Conservation (phyloP, 75 land plant genomes). For the Selaginella tamariscina region DNA sequence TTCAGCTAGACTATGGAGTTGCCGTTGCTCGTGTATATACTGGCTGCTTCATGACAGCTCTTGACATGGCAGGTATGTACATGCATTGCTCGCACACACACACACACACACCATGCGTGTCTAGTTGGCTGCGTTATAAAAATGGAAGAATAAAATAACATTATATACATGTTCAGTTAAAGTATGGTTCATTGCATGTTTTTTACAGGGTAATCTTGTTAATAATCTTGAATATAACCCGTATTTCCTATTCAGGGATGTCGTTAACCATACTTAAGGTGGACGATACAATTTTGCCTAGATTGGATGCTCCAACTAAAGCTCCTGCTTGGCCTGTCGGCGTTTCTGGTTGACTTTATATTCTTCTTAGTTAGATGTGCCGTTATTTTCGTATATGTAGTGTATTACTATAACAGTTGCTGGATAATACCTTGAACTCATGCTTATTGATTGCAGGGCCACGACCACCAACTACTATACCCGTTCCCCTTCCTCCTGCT, state of each 20-base stretch:
- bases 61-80: conserved; percentile 88
- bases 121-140: not conserved
- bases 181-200: too few species aligned
- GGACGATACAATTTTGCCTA: conserved; percentile 51
- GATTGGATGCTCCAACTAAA: conserved; percentile 75
- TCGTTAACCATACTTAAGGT: conserved; percentile 80
- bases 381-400: conserved; percentile 6
- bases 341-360: conserved; percentile 55
- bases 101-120: not conserved
- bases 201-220: not conserved
- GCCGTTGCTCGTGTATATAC: conserved; percentile 96
- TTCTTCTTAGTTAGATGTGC: not conserved
- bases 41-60: conserved; percentile 93
- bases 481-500: conserved; percentile 59
- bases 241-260: conserved; percentile 18
- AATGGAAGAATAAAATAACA: too few species aligned
- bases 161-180: too few species aligned
- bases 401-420: not conserved
- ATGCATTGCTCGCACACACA: not conserved
- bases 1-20: conserved; percentile 83
- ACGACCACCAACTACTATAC: conserved; percentile 87
- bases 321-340: conserved; percentile 96
- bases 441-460: too few species aligned
- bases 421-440: too few species aligned
- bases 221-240: not conserved